Evolutionary conservation across 495 filamentous ascomycete species (phyloP).

Genomic region (Tuber magnatum): DNA sequence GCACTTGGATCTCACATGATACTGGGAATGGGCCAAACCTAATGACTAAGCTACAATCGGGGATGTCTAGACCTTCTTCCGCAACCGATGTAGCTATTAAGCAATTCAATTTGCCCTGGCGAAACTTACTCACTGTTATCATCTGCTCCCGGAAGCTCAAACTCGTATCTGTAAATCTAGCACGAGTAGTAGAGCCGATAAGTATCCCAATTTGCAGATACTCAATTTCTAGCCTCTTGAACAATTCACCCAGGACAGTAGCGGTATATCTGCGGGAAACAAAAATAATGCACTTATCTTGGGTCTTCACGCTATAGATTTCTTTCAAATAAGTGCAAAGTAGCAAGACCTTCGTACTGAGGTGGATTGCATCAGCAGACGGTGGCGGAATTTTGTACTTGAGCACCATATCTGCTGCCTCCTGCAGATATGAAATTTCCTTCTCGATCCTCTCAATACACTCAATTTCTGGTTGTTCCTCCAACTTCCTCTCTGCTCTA

Average conservation of each 20-base stretch:
- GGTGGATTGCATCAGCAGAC: constrained; percentile 41
- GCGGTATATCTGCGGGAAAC: constrained; percentile 73
- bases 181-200: constrained; percentile 50
- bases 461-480: constrained; percentile 28
- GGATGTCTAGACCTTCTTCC: constrained; percentile 93
- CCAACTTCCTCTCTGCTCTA: constrained; percentile 48
- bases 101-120: constrained; percentile 75
- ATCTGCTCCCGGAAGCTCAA: constrained; percentile 69
- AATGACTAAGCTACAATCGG: constrained; percentile 86
- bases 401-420: constrained; percentile 55
- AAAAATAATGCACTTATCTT: constrained; percentile 81
- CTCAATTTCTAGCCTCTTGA: constrained; percentile 52
- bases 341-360: constrained; percentile 67
- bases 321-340: constrained; percentile 54
- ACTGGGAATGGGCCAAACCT: constrained; percentile 41
- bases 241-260: constrained; percentile 58
- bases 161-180: constrained; percentile 49
- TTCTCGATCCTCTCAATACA: constrained; percentile 41
- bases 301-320: constrained; percentile 52
- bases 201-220: constrained; percentile 61
- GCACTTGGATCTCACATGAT: neutral
- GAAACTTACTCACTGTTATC: constrained; percentile 66
- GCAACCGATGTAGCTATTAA: constrained; percentile 86
- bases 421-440: constrained; percentile 51
- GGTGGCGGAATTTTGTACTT: constrained; percentile 48